Conservation (phyloP, 768 basidiomycete genomes). For the Pleurotus sapidus region DNA sequence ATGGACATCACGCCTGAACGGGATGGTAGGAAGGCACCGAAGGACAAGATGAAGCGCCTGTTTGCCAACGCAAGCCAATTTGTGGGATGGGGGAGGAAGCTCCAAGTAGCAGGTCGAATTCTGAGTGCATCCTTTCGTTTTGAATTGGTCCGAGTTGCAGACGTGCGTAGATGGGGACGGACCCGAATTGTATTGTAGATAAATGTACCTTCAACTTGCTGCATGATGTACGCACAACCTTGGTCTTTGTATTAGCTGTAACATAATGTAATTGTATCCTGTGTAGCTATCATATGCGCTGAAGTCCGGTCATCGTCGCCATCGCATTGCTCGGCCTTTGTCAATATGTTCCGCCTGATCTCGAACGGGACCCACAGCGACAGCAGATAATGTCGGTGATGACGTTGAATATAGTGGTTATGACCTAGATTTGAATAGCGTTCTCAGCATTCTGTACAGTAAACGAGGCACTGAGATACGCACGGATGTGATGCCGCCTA, state of each 20-base stretch:
- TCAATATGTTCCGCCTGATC: not conserved
- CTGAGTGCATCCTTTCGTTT: no score
- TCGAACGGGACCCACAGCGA: conserved; percentile 25
- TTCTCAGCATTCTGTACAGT: not conserved
- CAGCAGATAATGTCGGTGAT: conserved; percentile 55
- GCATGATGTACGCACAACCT: not conserved
- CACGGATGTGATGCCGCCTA: conserved; percentile 36
- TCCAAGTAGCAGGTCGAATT: not conserved
- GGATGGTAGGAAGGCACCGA: not conserved
- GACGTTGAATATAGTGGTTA: conserved; percentile 61
- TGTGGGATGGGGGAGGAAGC: conserved; percentile 4
- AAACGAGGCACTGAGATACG: conserved; percentile 7
- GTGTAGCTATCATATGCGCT: not conserved
- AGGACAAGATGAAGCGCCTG: conserved; percentile 6
- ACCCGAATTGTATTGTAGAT: not conserved
- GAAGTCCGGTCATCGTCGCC: no score
- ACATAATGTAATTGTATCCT: not conserved
- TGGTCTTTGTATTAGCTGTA: not conserved
- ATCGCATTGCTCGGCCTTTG: no score
- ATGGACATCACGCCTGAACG: conserved; percentile 9
- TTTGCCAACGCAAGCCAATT: conserved; percentile 10
- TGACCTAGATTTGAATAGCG: conserved; percentile 34
- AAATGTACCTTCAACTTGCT: not conserved
- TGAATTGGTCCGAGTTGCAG: no score
- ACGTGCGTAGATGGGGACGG: no score